phyloP scores from a whole-genome alignment of 805 yeast genomes.

The Kuraishia piskuri region DNA sequence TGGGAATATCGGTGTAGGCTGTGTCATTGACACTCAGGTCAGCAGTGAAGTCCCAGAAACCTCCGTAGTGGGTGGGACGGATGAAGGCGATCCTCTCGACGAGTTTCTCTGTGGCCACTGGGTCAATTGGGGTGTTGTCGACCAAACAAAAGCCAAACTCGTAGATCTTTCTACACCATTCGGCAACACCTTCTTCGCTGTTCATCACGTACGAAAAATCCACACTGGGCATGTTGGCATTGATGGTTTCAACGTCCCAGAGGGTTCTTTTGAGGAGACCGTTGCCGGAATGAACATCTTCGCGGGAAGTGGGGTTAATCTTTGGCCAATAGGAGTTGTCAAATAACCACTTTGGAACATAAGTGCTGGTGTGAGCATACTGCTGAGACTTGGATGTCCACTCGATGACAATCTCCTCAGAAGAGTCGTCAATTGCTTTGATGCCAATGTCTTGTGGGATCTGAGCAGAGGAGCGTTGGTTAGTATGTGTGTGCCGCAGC shows the following conservation, averaged over 20 bases:
- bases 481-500: conserved; percentile 7
- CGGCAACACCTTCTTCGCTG: conserved; percentile 32
- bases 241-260: conserved; percentile 38
- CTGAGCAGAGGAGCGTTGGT: conserved; percentile 4
- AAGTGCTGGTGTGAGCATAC: conserved; percentile 29
- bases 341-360: conserved; percentile 32
- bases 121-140: conserved; percentile 49
- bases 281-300: conserved; percentile 21
- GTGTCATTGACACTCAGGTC: conserved; percentile 61
- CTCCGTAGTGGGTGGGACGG: conserved; percentile 70
- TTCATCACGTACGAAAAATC: conserved; percentile 40
- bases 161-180: conserved; percentile 47
- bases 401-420: conserved; percentile 7
- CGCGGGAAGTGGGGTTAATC: conserved; percentile 21
- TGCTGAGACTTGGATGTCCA: conserved; percentile 25
- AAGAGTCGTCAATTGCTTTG: conserved; percentile 6
- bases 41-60: conserved; percentile 72
- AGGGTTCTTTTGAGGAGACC: conserved; percentile 22
- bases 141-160: conserved; percentile 53
- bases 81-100: conserved; percentile 51
- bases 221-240: conserved; percentile 34
- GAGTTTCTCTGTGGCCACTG: conserved; percentile 50
- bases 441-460: conserved; percentile 12
- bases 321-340: conserved; percentile 46
- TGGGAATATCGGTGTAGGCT: conserved; percentile 62